Evolutionary conservation across 176 grass and related monocot species (phyloP), one percentile per base, ranked within the genome.

Genomic region (Lolium multiflorum): DNA sequence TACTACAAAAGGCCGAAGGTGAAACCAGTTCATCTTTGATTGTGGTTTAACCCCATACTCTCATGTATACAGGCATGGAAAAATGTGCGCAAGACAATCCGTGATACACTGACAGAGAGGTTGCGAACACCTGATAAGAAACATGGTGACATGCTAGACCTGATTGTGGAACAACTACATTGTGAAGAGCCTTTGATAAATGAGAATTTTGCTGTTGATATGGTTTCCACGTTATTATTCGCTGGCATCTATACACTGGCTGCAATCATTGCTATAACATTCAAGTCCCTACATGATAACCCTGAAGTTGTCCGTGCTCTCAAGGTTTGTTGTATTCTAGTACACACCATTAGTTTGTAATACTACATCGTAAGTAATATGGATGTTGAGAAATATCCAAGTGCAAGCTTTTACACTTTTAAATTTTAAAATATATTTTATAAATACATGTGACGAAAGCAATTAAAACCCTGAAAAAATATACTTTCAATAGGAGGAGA

Each of bases 141-240:
- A 71, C 31, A 71, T 3, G 65, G 35, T 10, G 80, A 82, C 80
- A 20, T 82, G 18, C 3, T 82, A 22, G 80, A 82, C 65, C 18
- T 24, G n/a, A n/a, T 82, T 82, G 49, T 82, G 8, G 80, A 82
- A 17, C 38, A 82, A 14, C 65, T 82, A 7, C 80, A 10, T 1
- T 55, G 65, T 57, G 65, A 82, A 71, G 68, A 70, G 65, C 31
- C 80, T 0, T 12, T 70, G 13, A 70, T 82, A 71, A 68, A 43
- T 17, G 80, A 71, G 26, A 4, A 2, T 56, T 82, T 82, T 17
- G 18, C 48, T 43, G 4, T 71, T 10, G 80, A 82, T 11, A 4
- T 21, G 38, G 6, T 82, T 11, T 35, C 64, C 41, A 49, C 18
- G 0, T 13, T 82, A 14, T 82, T 82, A 20, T 81, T 81, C 18